A percentile compares a stretch with the other conserved stretches of the same genome.
Evolutionary conservation across 345 rosid species (phyloP).

Genomic region (Zanthoxylum bungeanum): DNA sequence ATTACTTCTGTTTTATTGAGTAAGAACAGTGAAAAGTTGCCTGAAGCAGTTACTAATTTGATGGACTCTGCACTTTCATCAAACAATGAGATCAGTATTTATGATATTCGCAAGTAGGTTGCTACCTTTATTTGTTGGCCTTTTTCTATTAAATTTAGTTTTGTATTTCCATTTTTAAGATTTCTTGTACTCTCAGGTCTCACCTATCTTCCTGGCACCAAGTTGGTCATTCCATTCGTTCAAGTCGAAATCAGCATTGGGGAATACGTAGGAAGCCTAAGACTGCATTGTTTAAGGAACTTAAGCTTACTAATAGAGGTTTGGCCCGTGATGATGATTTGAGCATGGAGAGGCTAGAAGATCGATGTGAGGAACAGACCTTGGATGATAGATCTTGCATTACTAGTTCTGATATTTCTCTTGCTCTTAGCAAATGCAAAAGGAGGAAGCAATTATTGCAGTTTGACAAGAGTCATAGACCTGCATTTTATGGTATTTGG

Average conservation of each 20-base stretch:
- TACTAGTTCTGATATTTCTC: conserved; percentile 24
- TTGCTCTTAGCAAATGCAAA: conserved; percentile 32
- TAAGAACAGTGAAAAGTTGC: conserved; percentile 30
- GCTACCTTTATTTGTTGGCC: neutral
- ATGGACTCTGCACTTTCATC: conserved; percentile 65
- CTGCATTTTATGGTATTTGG: conserved; percentile 95
- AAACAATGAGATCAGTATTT: conserved; percentile 35
- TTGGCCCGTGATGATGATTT: conserved; percentile 36
- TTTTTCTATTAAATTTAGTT: neutral
- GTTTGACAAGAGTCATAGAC: conserved; percentile 82
- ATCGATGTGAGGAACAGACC: conserved; percentile 42
- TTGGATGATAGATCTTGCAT: conserved; percentile 26
- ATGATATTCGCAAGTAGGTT: conserved; percentile 63
- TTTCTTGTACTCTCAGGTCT: conserved; percentile 40
- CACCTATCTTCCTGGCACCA: conserved; percentile 73
- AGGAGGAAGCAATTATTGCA: conserved; percentile 68
- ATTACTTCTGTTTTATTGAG: conserved; percentile 14
- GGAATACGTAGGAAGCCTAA: conserved; percentile 75
- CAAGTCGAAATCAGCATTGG: conserved; percentile 58
- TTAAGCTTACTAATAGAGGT: conserved; percentile 55
- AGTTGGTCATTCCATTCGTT: conserved; percentile 42
- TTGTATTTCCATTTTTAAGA: conserved; percentile 16
- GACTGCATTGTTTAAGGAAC: conserved; percentile 56
- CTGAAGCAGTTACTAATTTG: conserved; percentile 35
- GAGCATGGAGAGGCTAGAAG: conserved; percentile 50